Conservation (phyloP, 1,139 yeast species). For the Meyerozyma athensensis region DNA sequence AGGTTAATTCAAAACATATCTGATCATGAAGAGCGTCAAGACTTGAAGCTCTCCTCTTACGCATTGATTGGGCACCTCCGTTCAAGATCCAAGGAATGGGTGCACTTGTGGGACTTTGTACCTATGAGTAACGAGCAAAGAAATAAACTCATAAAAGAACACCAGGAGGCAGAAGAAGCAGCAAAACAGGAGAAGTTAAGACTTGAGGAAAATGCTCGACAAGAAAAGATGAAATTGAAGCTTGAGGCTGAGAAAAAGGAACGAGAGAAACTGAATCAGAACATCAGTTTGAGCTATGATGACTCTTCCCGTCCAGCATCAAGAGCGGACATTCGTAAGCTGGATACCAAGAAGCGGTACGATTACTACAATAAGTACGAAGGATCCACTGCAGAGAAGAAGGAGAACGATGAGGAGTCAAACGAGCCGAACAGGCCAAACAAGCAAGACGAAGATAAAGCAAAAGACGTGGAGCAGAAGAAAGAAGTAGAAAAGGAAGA, state of each 20-base stretch:
- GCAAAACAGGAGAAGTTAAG: slow-evolving; percentile 9
- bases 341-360: slow-evolving; percentile 19
- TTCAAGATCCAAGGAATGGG: slow-evolving; percentile 53
- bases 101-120: slow-evolving; percentile 55
- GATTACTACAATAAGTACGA: slow-evolving; percentile 31
- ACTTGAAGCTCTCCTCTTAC: slow-evolving; percentile 71
- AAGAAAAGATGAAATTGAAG: slow-evolving; percentile 5
- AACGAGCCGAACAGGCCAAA: slow-evolving; percentile 7
- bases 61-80: slow-evolving; percentile 73
- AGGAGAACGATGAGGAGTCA: slow-evolving; percentile 4
- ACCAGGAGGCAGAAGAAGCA: slow-evolving; percentile 18
- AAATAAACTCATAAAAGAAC: slow-evolving; percentile 18
- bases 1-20: slow-evolving; percentile 47
- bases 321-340: slow-evolving; percentile 19
- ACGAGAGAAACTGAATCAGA: slow-evolving; percentile 5
- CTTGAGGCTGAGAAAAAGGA: slow-evolving; percentile 4
- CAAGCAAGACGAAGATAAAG: not conserved
- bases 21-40: slow-evolving; percentile 63
- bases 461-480: slow-evolving; percentile 3
- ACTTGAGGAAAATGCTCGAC: not conserved
- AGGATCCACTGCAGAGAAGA: slow-evolving; percentile 4
- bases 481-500: slow-evolving; percentile 1
- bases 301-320: slow-evolving; percentile 12
- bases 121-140: slow-evolving; percentile 35
- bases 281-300: slow-evolving; percentile 1